Percentiles rank a stretch among this genome's conserved stretches.
Evolutionary conservation across 805 yeast genomes (phyloP).

Genomic region (Candida succiphila): DNA sequence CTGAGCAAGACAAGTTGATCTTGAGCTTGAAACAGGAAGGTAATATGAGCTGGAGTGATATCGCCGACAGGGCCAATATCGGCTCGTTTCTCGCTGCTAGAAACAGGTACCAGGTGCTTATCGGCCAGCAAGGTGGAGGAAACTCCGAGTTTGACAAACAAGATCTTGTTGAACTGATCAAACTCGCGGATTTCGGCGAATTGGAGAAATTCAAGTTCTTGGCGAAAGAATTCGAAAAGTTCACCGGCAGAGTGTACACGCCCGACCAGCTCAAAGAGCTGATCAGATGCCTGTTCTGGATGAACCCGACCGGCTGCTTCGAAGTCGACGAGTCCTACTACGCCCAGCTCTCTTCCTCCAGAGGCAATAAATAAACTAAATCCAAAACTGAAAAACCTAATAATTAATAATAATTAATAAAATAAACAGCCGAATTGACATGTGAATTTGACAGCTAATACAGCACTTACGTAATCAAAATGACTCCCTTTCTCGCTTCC

Average conservation of each 20-base stretch:
- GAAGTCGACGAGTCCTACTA: conserved; percentile 41
- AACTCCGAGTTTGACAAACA: conserved; percentile 51
- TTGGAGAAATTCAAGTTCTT: conserved; percentile 59
- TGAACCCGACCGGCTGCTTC: conserved; percentile 45
- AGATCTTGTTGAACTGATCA: conserved; percentile 41
- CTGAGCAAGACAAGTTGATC: conserved; percentile 59
- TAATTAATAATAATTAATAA: background rate
- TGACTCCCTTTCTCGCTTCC: too few species aligned
- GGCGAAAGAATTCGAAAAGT: conserved; percentile 49
- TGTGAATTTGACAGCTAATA: too few species aligned
- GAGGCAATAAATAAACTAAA: conserved; percentile 32
- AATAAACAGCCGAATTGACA: background rate
- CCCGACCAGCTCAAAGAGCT: conserved; percentile 47
- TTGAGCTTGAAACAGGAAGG: conserved; percentile 53
- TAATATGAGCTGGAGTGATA: conserved; percentile 64
- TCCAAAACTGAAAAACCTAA: conserved; percentile 12
- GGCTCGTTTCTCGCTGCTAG: conserved; percentile 66
- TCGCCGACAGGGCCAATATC: conserved; percentile 54
- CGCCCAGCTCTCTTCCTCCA: too few species aligned
- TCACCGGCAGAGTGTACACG: conserved; percentile 39
- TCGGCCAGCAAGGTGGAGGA: conserved; percentile 78
- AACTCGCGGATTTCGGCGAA: conserved; percentile 59
- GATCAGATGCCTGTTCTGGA: conserved; percentile 40
- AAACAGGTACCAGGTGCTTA: conserved; percentile 68
- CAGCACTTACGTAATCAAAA: too few species aligned